A percentile compares a stretch with the other conserved stretches of the same genome.
These are phyloP conservation scores for Fragaria nilgerrensis DNA, from an alignment of 306 rosid genomes.

Conservation along the genomic window DNA sequence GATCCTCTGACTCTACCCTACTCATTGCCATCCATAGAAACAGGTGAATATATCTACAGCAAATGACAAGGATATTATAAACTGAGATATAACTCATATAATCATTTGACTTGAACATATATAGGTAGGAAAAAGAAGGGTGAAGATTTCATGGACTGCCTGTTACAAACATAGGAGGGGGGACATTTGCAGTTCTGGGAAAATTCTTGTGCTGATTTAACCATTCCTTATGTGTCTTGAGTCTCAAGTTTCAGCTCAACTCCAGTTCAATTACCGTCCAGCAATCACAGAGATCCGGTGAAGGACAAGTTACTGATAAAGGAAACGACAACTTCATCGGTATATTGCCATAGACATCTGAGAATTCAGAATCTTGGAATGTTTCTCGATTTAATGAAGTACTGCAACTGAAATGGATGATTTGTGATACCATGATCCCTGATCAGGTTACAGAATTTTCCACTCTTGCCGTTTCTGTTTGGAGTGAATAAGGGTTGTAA, in stretches of 20 bases:
- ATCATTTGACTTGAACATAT: background rate
- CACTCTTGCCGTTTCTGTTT: too few relatives aligned
- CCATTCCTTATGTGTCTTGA: background rate
- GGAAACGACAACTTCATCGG: background rate
- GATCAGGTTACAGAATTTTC: background rate
- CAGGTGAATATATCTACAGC: background rate
- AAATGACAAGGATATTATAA: background rate
- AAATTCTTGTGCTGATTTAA: background rate
- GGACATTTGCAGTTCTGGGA: background rate
- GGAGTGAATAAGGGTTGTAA: background rate
- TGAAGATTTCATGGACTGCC: background rate
- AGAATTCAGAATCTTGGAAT: background rate
- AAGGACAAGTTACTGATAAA: background rate
- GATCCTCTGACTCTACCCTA: too few relatives aligned
- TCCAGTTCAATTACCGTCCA: background rate
- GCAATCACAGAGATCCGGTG: background rate
- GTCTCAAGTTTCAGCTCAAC: background rate
- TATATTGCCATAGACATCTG: background rate
- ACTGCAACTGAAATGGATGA: background rate
- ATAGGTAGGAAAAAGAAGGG: background rate
- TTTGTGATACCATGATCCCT: background rate
- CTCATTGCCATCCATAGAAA: too few relatives aligned
- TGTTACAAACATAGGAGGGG: background rate
- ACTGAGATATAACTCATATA: background rate
- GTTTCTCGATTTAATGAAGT: background rate